phyloP scores from a whole-genome alignment of 495 filamentous ascomycete genomes.

The Aspergillus sparsus region DNA sequence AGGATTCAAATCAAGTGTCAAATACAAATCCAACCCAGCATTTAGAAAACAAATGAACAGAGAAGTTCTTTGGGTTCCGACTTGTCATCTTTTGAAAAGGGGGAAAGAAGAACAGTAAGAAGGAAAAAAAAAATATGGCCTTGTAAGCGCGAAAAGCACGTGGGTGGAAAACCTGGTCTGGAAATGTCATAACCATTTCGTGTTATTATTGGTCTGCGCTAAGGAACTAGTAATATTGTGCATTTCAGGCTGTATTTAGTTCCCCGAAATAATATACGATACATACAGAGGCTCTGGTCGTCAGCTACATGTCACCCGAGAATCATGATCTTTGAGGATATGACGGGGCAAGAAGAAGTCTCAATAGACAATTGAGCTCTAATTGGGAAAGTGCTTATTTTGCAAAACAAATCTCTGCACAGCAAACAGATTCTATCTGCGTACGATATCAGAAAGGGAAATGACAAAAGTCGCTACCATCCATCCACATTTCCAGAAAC shows the following conservation, averaged over 20 bases:
- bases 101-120: neutral
- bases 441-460: conserved; percentile 18
- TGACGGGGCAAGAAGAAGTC: neutral
- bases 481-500: conserved; percentile 25
- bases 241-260: neutral
- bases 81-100: neutral
- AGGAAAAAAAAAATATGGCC: neutral
- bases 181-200: conserved; percentile 5
- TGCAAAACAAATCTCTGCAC: conserved; percentile 4
- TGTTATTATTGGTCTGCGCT: neutral
- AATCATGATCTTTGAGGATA: no score
- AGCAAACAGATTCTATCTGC: conserved; percentile 26
- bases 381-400: neutral
- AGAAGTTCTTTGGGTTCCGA: neutral
- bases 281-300: neutral
- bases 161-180: neutral
- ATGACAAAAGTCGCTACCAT: conserved; percentile 19
- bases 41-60: neutral
- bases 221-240: neutral
- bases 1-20: neutral
- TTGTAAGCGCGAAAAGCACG: neutral
- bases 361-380: neutral
- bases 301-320: no score
- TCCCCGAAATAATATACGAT: neutral
- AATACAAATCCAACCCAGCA: neutral